Evolutionary conservation across 768 basidiomycete genomes (phyloP), one percentile per base, ranked within the genome.

Genomic region (Dictyophora rubrovolvata): DNA sequence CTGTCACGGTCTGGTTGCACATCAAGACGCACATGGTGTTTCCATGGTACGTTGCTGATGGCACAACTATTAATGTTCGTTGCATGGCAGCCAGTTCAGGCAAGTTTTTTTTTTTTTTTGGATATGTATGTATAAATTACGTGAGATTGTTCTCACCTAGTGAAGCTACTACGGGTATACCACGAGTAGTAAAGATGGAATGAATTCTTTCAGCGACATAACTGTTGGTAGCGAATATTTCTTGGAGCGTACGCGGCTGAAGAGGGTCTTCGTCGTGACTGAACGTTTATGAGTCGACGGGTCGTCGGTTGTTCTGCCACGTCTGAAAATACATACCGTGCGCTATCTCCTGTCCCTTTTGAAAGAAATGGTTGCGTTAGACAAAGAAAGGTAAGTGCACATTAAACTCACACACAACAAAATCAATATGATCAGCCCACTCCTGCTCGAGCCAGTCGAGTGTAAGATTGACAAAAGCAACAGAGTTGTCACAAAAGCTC

Each of bases 251-350:
- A 56, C 93, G 83, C 53, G 93, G 92, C n/a, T 86, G 66, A 61
- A 81, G 76, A 57, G 80, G 81, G 69, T 94, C 92, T 67, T 85
- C 89, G 67, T 95, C 92, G 70, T 91, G 89, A 73, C 89, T 89
- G 63, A 37, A 28, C 51, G n/a, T 47, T 20, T 34, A 53, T 8
- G 7, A 56, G 28, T 20, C 50, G 53, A 21, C 51, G 35, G 9
- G 50, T 47, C 20, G 11, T 23, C 35, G 37, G 7, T 5, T n/a
- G 9, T 8, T 42, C 20, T 37, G 51, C 12, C 23, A 35, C 34
- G 51, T 28, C 10, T 11, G 20, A 49, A n/a, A n/a, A n/a, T n/a
- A 23, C 65, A 57, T 68, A 83, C 84, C 84, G 78, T 54, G 85
- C 85, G 71, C 78, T 87, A 71, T 88, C 86, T 53, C 86, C 87